Percentiles rank a stretch among this genome's conserved stretches.
phyloP scores from a whole-genome alignment of 169 alveolate species.

The Plasmodium chabaudi region DNA sequence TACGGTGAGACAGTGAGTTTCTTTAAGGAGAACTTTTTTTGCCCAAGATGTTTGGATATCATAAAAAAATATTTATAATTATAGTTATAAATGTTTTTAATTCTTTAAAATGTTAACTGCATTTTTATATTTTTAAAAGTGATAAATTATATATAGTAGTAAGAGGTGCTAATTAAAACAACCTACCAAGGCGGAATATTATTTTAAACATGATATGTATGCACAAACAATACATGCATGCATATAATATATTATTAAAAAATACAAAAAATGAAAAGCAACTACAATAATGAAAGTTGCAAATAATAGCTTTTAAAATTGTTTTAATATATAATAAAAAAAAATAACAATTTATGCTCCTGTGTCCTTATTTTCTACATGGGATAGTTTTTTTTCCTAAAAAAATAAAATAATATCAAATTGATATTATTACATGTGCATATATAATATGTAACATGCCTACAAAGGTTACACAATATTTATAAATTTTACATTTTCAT shows the following conservation, averaged over 20 bases:
- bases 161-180: background rate
- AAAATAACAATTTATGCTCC: background rate
- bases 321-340: background rate
- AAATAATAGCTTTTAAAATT: too few species aligned
- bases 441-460: too few species aligned
- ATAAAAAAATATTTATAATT: constrained; percentile 18
- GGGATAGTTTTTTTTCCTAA: background rate
- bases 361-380: background rate
- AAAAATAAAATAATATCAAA: background rate
- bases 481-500: too few species aligned
- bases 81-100: background rate
- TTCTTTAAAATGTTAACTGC: background rate
- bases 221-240: background rate
- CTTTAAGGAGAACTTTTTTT: constrained; percentile 50
- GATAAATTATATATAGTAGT: background rate
- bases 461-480: too few species aligned
- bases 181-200: background rate
- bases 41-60: constrained; percentile 60
- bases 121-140: background rate
- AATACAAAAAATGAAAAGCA: background rate
- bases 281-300: too few species aligned
- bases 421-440: too few species aligned
- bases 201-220: background rate
- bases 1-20: constrained; percentile 38
- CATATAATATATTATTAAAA: background rate